Evolutionary conservation across 208 protist species (phyloP), one percentile per base, ranked within the genome.

Genomic region (Crithidia expoeki): DNA sequence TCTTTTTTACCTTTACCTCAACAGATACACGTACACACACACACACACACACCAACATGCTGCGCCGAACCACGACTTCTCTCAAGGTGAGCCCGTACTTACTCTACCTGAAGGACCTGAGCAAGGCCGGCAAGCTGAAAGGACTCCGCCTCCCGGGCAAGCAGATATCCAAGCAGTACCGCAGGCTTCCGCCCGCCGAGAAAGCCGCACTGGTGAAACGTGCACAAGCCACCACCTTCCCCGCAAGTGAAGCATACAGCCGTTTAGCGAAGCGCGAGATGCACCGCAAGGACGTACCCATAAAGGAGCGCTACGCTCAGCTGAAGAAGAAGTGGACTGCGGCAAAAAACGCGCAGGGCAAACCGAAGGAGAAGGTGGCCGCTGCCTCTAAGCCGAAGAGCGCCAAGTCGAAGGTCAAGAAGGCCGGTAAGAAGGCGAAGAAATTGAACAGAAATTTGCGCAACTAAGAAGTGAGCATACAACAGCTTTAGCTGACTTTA

Each of bases 1-100:
- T 38, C 10, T 23, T 38, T 52, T 46, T 5, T n/a, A n/a, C n/a
- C n/a, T n/a, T n/a, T n/a, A n/a, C n/a, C n/a, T n/a, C n/a, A n/a
- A n/a, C n/a, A n/a, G n/a, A n/a, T n/a, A n/a, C n/a, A n/a, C n/a
- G n/a, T n/a, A n/a, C n/a, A n/a, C n/a, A n/a, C n/a, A n/a, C n/a
- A n/a, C n/a, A n/a, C 6, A 16, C 25, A 27, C 23, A 4, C 14
- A 33, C 11, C 30, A 52, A 46, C 23, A 93, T 93, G 84, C 44
- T 93, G 38, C 77, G 76, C 57, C 69, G 72, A 55, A 84, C 72
- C 61, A 21, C 64, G 7, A 47, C 52, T 9, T 46, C 62, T 42
- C 67, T 87, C 21, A 74, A 81, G 19, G 72, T 89, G 30, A 90
- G 82, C 79, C 68, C 89, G 32, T 90, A 84, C 62, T 71, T 82